Base-by-base conservation (phyloP, 2,329 filamentous ascomycete genomes). In the Apiospora phragmitis region DNA sequence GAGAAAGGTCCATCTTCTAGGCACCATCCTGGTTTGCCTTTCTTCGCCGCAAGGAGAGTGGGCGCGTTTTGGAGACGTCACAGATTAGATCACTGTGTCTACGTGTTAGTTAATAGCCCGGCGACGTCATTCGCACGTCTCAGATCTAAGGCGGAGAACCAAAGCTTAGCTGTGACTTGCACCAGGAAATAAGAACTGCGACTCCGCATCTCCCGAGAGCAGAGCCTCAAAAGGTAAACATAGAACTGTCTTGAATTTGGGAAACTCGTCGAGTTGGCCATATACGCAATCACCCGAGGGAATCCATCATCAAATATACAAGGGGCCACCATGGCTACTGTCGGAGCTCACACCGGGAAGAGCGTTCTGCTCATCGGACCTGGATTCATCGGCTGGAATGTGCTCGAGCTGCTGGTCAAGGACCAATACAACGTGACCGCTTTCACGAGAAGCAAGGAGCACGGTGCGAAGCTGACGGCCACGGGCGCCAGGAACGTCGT, bases 321-420 rank as follows among this genome's bases (percentile, higher is more conserved):
- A 62, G 4, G 6, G 18, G 8, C 32, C 55, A n/a, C 11, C 55
- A 62, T 62, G 55, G 55, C 55, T 11, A 62, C 55, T 38, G 55
- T 62, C 9, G 55, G 55, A 16, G 32, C 55, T 38, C 32, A 62
- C 18, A 24, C 55, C 32, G 55, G 55, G 32, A 77, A 77, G 73
- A 76, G 76, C 49, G 81, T 85, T 55, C 81, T 85, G 75, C 78
- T 85, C 68, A 74, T 86, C 62, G 84, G 84, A 14, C 82, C 84
- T 14, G 83, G 84, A 71, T 85, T 81, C 78, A 85, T 87, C 70
- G 85, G 85, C 55, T 82, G 82, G 75, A 82, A 85, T 38, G 79
- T 87, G 49, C 77, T 87, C 32, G 81, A 85, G 7, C 76, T 83
- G 8, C 80, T 87, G 21, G 73, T 83, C 51, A 74, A 75, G 65